A percentile compares a stretch with the other conserved stretches of the same genome.
Conservation (phyloP, 257 asterid genomes). For the Solanum gracilifrons region DNA sequence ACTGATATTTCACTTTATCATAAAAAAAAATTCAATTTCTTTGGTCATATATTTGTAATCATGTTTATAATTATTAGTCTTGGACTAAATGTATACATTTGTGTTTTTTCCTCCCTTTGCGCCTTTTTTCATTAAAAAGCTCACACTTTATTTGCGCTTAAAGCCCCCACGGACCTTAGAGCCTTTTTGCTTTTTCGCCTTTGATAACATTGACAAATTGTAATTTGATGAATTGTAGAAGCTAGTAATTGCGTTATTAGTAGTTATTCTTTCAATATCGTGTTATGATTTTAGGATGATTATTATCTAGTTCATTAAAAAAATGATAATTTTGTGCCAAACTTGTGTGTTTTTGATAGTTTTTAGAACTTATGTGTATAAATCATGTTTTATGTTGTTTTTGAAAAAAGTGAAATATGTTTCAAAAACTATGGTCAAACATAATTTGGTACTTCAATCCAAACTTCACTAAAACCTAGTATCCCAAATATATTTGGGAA, state of each 20-base stretch:
- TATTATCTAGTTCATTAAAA: background rate
- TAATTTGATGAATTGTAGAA: background rate
- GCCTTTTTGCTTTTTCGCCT: no score
- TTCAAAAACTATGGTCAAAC: background rate
- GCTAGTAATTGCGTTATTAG: background rate
- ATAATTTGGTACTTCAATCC: background rate
- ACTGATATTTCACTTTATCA: background rate
- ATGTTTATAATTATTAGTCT: no score
- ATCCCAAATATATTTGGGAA: background rate
- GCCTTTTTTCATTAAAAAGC: no score
- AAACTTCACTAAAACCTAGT: background rate
- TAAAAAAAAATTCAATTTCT: no score
- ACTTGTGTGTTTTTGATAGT: background rate
- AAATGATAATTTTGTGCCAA: background rate
- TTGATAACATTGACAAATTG: background rate
- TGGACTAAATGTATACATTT: no score
- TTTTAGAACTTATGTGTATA: background rate
- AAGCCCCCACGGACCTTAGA: no score
- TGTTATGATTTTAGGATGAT: background rate
- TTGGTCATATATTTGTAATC: background rate
- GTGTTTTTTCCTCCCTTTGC: no score
- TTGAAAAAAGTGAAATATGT: background rate
- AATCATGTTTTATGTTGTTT: background rate
- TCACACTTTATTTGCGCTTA: no score
- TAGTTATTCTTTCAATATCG: background rate